phyloP scores from a whole-genome alignment of 495 filamentous ascomycete genomes.

The Astrothelium subdiscretum region DNA sequence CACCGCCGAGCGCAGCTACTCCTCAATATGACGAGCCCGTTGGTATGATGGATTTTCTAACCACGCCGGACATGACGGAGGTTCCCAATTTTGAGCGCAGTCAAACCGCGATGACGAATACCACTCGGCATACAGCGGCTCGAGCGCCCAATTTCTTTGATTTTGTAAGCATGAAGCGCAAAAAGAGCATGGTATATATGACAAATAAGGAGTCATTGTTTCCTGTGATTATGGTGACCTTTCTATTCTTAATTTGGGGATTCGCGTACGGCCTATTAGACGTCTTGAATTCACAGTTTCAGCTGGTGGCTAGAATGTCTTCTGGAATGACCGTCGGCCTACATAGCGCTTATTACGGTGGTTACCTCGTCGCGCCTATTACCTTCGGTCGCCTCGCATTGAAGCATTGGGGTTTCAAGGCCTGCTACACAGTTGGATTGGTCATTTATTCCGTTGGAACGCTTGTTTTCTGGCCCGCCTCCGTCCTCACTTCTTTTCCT shows the following conservation, averaged over 20 bases:
- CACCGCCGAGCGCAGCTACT: background rate
- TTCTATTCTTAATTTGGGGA: conserved; percentile 36
- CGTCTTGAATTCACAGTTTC: conserved; percentile 29
- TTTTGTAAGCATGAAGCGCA: conserved; percentile 69
- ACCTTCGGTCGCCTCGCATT: conserved; percentile 46
- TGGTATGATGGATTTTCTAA: conserved; percentile 47
- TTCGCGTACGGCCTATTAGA: conserved; percentile 34
- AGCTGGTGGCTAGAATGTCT: conserved; percentile 25
- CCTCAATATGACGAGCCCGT: conserved; percentile 28
- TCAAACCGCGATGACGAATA: conserved; percentile 21
- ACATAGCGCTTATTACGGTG: conserved; percentile 54
- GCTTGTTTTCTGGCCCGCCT: conserved; percentile 63
- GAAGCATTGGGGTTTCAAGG: conserved; percentile 55
- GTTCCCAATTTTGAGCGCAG: conserved; percentile 16
- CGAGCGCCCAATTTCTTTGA: conserved; percentile 50
- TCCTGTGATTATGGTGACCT: conserved; percentile 30
- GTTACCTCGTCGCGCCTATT: conserved; percentile 48
- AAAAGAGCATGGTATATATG: conserved; percentile 55
- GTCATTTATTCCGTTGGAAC: conserved; percentile 52
- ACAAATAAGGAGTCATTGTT: conserved; percentile 27
- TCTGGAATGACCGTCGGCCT: conserved; percentile 39
- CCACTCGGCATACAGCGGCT: conserved; percentile 17
- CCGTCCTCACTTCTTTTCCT: conserved; percentile 52
- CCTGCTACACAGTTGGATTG: conserved; percentile 53
- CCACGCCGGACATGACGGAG: conserved; percentile 38